phyloP scores from a whole-genome alignment of 2,329 filamentous ascomycete genomes.

The Sporothrix schenckii region DNA sequence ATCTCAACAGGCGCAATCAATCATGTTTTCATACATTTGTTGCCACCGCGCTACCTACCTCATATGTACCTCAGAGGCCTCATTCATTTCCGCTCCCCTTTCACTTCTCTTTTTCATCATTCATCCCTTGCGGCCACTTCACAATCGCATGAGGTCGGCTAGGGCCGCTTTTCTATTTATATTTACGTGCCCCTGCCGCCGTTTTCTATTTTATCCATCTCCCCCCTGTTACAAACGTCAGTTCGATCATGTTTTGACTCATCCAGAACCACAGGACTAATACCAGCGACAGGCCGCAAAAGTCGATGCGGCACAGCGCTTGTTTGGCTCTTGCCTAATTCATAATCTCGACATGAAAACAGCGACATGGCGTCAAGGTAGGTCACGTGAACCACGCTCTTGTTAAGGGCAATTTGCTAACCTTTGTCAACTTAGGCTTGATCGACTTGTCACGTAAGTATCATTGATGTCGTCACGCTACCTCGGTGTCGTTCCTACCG shows the following conservation, averaged over 20 bases:
- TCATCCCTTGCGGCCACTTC: constrained; percentile 5
- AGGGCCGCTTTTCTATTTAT: not conserved
- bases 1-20: not conserved
- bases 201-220: not conserved
- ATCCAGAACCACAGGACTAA: not conserved
- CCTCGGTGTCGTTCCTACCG: not conserved
- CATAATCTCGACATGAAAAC: constrained; percentile 41
- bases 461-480: not conserved
- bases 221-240: not conserved
- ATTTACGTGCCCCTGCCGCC: not conserved
- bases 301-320: constrained; percentile 23
- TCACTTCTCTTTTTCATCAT: not conserved
- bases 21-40: not conserved
- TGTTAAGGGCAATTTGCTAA: constrained; percentile 34
- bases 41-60: not conserved
- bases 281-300: not conserved
- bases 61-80: not conserved
- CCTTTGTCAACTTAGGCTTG: constrained; percentile 61
- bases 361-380: constrained; percentile 62
- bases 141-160: not conserved
- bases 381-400: constrained; percentile 35
- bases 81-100: not conserved
- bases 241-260: not conserved
- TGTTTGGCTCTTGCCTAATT: constrained; percentile 33
- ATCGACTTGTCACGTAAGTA: constrained; percentile 84